Evolutionary conservation across 768 basidiomycete species (phyloP), one percentile per base, ranked within the genome.

Genomic region (Pleurotus ostreatus): DNA sequence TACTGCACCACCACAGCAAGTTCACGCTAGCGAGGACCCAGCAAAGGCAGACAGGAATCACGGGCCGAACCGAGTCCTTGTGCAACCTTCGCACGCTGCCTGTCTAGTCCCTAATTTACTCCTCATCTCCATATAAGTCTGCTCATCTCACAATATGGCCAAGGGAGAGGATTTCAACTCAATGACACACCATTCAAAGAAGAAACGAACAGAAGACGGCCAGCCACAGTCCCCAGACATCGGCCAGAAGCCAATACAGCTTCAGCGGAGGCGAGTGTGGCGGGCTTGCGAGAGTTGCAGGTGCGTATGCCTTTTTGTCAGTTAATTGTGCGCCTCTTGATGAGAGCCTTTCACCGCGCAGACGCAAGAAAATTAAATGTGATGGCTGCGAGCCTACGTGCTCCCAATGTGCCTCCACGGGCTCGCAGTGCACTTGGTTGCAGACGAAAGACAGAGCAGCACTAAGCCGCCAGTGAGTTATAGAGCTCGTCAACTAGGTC

Each of bases 291-390:
- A 93, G 75, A 85, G 85, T 64, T 94, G 92, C 77, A 84, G 91
- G 91, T 86, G 59, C 46, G 82, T 76, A 48, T 53, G 58, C 43
- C 59, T 62, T 51, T 59, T 57, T 61, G 37, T 43, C 47, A 41
- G n/a, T n/a, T n/a, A 20, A 49, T 60, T 48, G 57, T 46, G 54
- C 56, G 56, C 55, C 55, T 61, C 52, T 55, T 55, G 56, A 59
- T 63, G 38, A 57, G 62, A 48, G 37, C 37, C 16, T 23, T 53
- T 59, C 65, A 7, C 40, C 56, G 43, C 51, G 34, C 68, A 92
- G 92, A 59, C 85, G 90, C 61, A 93, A 93, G 82, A 94, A 94
- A 79, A 92, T 94, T 68, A 94, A 94, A 69, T 94, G 92, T 71
- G 92, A 94, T 73, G 92, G 92, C 61, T 81, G 76, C 63, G 92